These are phyloP conservation scores for Apostasia shenzhenica DNA, from an alignment of 106 monocot species.

Conservation along the genomic window DNA sequence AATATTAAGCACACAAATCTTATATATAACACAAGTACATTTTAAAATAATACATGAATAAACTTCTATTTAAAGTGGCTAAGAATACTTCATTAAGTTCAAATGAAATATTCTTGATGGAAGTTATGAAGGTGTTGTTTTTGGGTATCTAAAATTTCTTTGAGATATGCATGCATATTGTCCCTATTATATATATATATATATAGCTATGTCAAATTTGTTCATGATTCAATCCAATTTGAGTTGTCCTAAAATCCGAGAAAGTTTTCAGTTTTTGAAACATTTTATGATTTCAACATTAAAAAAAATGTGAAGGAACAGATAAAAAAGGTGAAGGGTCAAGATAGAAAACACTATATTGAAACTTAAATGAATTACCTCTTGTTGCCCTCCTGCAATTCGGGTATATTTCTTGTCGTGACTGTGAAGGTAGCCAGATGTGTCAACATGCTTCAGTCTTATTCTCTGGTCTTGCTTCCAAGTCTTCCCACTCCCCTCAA, in stretches of 20 bases:
- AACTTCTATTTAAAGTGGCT: no score
- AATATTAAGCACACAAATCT: no score
- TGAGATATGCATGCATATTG: no score
- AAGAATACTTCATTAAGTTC: no score
- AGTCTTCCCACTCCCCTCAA: conserved; percentile 64
- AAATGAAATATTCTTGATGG: no score
- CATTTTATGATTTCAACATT: no score
- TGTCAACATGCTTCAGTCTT: conserved; percentile 72
- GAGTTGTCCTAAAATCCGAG: background rate
- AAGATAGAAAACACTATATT: background rate
- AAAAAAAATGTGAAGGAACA: background rate
- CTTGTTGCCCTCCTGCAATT: conserved; percentile 90
- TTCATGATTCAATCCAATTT: background rate
- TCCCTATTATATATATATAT: no score
- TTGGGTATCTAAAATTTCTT: no score
- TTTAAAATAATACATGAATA: no score
- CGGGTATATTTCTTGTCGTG: conserved; percentile 87
- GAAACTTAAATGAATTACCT: conserved; percentile 35
- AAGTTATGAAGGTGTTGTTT: no score
- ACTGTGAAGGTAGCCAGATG: conserved; percentile 70
- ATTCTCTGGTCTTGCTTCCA: conserved; percentile 88
- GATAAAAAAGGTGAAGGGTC: background rate
- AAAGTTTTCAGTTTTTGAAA: background rate
- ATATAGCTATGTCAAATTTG: no score
- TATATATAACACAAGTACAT: no score